Percentiles rank a stretch among this genome's conserved stretches.
Evolutionary conservation across 2,329 filamentous ascomycete species (phyloP).

Genomic region (Stachybotrys echinatus): DNA sequence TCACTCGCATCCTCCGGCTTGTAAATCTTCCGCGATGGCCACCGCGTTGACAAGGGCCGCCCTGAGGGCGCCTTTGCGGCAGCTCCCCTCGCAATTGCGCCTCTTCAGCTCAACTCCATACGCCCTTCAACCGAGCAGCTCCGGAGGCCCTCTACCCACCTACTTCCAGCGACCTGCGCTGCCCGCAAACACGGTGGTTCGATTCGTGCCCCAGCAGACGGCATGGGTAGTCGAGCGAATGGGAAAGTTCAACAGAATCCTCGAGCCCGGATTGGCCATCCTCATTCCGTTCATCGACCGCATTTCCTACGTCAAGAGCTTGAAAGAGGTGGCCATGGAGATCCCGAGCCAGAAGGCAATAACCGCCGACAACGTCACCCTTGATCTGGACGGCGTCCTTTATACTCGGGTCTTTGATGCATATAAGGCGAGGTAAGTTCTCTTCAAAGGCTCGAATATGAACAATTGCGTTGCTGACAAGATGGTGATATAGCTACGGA

Average conservation of each 20-base stretch:
- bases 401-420: slow-evolving; percentile 97
- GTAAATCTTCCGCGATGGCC: slow-evolving; percentile 14
- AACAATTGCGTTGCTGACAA: neutral
- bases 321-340: slow-evolving; percentile 95
- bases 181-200: slow-evolving; percentile 89
- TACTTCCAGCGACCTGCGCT: slow-evolving; percentile 74
- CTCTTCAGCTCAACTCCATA: slow-evolving; percentile 24
- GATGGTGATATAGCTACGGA: slow-evolving; percentile 63
- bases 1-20: slow-evolving; percentile 6
- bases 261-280: slow-evolving; percentile 86
- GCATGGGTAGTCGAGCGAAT: slow-evolving; percentile 99
- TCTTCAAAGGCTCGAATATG: neutral
- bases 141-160: slow-evolving; percentile 45
- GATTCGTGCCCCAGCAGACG: slow-evolving; percentile 98
- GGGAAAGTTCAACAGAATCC: slow-evolving; percentile 92
- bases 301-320: slow-evolving; percentile 94
- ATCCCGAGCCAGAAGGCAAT: slow-evolving; percentile 98
- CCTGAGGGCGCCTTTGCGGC: slow-evolving; percentile 13
- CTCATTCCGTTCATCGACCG: slow-evolving; percentile 87
- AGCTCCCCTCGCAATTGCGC: slow-evolving; percentile 11
- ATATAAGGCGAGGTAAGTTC: slow-evolving; percentile 82
- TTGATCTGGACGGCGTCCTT: slow-evolving; percentile 91
- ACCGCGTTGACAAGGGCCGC: slow-evolving; percentile 22
- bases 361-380: slow-evolving; percentile 95
- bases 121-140: slow-evolving; percentile 23